Evolutionary conservation across 371 early-diverging fungal species (phyloP).

Genomic region (Mortierella sp.): DNA sequence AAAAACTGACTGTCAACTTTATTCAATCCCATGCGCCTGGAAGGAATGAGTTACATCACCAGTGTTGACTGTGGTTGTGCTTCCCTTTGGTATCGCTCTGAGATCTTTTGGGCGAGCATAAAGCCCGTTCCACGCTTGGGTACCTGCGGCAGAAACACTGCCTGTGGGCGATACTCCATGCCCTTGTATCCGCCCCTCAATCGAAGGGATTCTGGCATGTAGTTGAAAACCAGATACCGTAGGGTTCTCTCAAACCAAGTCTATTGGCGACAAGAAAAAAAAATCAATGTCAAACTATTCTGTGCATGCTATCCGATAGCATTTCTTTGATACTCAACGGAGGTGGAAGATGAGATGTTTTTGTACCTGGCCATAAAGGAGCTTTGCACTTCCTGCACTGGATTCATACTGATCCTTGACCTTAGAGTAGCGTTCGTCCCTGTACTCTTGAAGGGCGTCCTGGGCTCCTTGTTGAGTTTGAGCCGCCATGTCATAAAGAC

Average conservation of each 20-base stretch:
- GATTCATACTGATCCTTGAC: slow-evolving; percentile 22
- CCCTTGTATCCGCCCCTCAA: neutral
- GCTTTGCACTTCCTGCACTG: slow-evolving; percentile 14
- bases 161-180: slow-evolving; percentile 12
- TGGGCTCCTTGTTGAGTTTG: neutral
- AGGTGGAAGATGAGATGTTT: neutral
- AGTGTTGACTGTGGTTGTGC: too few species aligned
- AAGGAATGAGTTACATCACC: too few species aligned
- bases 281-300: too few species aligned
- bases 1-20: too few species aligned
- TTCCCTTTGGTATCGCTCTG: neutral
- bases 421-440: slow-evolving; percentile 12
- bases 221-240: neutral
- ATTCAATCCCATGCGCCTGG: too few species aligned
- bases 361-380: slow-evolving; percentile 18
- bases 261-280: too few species aligned
- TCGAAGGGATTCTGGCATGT: neutral
- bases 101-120: slow-evolving; percentile 8
- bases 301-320: too few species aligned
- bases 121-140: neutral
- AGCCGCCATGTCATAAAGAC: slow-evolving; percentile 14
- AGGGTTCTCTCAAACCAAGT: neutral
- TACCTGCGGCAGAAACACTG: neutral
- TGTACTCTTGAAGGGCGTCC: slow-evolving; percentile 3
- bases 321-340: too few species aligned